Conservation (phyloP, 148 eudicot species). For the Pouteria glomerata region DNA sequence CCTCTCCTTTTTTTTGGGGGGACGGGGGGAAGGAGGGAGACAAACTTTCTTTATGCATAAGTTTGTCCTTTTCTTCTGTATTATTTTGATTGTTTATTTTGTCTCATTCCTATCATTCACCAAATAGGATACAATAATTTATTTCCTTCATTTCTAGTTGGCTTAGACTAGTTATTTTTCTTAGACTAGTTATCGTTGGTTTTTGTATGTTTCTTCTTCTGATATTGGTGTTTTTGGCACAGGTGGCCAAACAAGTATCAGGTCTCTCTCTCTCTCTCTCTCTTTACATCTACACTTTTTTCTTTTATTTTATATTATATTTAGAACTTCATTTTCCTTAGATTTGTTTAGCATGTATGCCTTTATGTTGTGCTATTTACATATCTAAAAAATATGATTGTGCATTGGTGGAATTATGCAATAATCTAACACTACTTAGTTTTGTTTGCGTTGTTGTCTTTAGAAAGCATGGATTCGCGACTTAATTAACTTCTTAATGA, state of each 20-base stretch:
- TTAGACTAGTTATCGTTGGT: too few species aligned
- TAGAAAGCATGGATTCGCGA: background rate
- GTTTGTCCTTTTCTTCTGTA: too few species aligned
- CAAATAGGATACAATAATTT: background rate
- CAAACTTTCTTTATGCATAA: too few species aligned
- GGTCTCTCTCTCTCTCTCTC: slow-evolving; percentile 34
- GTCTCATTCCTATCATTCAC: background rate
- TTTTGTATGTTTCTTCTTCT: slow-evolving; percentile 1
- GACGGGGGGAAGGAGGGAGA: too few species aligned
- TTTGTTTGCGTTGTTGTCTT: background rate
- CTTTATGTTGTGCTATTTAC: background rate
- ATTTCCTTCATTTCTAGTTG: background rate
- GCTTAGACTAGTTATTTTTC: background rate
- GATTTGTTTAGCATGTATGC: background rate
- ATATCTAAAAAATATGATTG: background rate
- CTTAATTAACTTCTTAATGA: background rate
- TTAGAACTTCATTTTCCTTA: too few species aligned
- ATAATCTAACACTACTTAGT: background rate
- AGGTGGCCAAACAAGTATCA: slow-evolving; percentile 98
- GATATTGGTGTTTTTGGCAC: slow-evolving; percentile 21
- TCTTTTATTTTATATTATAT: background rate
- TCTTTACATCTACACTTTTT: background rate
- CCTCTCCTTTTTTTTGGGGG: too few species aligned
- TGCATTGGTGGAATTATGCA: background rate
- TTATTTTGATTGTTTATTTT: background rate